Evolutionary conservation across 805 yeast genomes (phyloP).

Genomic region (Diddensiella caesifluorescens): DNA sequence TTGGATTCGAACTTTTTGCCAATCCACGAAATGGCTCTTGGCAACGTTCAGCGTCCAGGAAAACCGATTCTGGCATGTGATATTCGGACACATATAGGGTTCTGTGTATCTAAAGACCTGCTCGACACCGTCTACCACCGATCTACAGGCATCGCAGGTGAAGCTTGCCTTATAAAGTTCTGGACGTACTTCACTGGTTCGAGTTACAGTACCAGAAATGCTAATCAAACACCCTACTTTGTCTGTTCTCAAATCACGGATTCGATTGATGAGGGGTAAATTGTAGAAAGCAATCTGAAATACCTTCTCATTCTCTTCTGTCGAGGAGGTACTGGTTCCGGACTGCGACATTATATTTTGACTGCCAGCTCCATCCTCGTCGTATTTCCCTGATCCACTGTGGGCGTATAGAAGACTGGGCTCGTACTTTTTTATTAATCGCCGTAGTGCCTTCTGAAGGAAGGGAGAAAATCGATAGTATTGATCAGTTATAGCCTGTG

Average conservation of each 20-base stretch:
- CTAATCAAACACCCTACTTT: conserved; percentile 79
- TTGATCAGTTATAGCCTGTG: conserved; percentile 84
- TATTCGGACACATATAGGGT: conserved; percentile 86
- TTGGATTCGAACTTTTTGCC: conserved; percentile 95
- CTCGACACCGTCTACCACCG: conserved; percentile 82
- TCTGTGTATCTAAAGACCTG: conserved; percentile 91
- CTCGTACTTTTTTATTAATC: conserved; percentile 65
- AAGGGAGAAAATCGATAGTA: conserved; percentile 90
- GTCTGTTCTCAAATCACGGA: conserved; percentile 86
- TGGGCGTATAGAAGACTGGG: conserved; percentile 52
- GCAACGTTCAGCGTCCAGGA: conserved; percentile 79
- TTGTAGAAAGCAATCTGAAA: conserved; percentile 88
- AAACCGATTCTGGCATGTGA: conserved; percentile 80
- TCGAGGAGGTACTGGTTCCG: conserved; percentile 22
- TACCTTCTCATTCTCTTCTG: conserved; percentile 57
- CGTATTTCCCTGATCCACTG: conserved; percentile 27
- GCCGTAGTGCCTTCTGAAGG: conserved; percentile 65
- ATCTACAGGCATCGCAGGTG: conserved; percentile 82
- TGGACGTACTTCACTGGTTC: conserved; percentile 95
- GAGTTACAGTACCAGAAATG: conserved; percentile 90
- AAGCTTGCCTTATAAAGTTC: conserved; percentile 84
- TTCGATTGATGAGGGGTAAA: conserved; percentile 72
- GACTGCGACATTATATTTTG: conserved; percentile 34
- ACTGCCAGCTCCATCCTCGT: conserved; percentile 25
- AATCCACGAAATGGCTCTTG: conserved; percentile 84